Percentiles rank a stretch among this genome's conserved stretches.
phyloP scores from a whole-genome alignment of 225 moss, liverwort and hornwort species.

The Anthoceros angustus region DNA sequence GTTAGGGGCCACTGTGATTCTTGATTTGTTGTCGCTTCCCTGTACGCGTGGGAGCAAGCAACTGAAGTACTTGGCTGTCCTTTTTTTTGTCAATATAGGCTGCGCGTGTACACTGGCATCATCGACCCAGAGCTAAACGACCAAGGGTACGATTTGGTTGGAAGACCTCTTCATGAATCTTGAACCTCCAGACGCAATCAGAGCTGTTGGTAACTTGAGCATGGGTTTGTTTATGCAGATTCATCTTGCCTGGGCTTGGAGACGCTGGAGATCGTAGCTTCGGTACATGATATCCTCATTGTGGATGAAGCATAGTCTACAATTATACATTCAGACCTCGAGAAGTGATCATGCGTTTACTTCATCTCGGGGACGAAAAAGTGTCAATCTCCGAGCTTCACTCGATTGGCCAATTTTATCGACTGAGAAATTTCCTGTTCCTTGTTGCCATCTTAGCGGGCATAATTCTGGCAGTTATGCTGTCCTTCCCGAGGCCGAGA shows the following conservation, averaged over 20 bases:
- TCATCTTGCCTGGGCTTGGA: conserved; percentile 69
- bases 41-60: too few species aligned
- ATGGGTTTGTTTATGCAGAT: conserved; percentile 24
- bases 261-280: conserved; percentile 86
- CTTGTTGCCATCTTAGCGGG: too few species aligned
- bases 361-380: too few species aligned
- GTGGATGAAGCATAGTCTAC: background rate
- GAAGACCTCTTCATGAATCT: background rate
- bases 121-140: conserved; percentile 69
- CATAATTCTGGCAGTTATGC: too few species aligned
- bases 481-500: too few species aligned
- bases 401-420: too few species aligned
- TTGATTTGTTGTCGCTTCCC: background rate
- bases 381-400: too few species aligned
- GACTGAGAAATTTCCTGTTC: too few species aligned
- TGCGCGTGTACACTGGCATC: conserved; percentile 61
- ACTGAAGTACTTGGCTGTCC: background rate
- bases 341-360: too few species aligned
- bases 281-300: conserved; percentile 21
- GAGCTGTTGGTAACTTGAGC: background rate
- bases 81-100: conserved; percentile 21
- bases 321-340: too few species aligned
- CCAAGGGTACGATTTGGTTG: conserved; percentile 37
- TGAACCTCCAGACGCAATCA: background rate
- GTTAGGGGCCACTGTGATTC: background rate